Base-by-base conservation (phyloP, 2,329 filamentous ascomycete species). In the Aspergillus jensenii region DNA sequence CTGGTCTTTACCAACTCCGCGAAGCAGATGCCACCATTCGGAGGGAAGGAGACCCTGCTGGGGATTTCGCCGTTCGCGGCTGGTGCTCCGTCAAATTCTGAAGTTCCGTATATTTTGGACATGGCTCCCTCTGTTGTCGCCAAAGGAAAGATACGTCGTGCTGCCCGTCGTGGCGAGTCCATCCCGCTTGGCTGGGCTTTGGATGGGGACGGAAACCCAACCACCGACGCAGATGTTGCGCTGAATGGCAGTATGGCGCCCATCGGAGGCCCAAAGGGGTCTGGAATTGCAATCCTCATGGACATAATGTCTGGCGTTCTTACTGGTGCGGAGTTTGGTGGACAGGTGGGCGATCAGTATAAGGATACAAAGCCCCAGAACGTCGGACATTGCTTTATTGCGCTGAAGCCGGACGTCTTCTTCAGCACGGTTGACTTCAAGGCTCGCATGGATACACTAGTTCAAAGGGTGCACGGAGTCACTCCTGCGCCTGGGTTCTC, bases 241-340 rank as follows among this genome's bases (percentile, higher is more conserved):
- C 75, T 95, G 12, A 84, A 85, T 33, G 90, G 90, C 1, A 89
- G 92, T 3, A 93, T 95, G 90, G 76, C 93, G 19, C 90, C 90
- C 0, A 92, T 93, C 87, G 90, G 90, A 3, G 90, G 91, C 0
- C 90, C 90, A 0, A 95, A 95, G 73, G 91, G 91, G 0, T 90
- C 87, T 2, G 91, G 84, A 0, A 71, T 95, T 41, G 79, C 89
- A 0, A 84, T 95, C 56, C 93, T 92, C 88, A 95, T 93, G 91
- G 90, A 95, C 68, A 88, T 95, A 2, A 93, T 95, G 69, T 92
- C 89, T 0, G 90, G 90, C 0, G 77, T 79, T 17, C 64, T 95
- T 0, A 91, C 88, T 0, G 90, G 90, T 0, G 88, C 87, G 31
- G 90, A 89, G 0, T 95, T 91, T 73, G 91, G 89, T 0, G 90